Conservation (phyloP, 2,329 filamentous ascomycete species). For the Juglanconis oblonga region DNA sequence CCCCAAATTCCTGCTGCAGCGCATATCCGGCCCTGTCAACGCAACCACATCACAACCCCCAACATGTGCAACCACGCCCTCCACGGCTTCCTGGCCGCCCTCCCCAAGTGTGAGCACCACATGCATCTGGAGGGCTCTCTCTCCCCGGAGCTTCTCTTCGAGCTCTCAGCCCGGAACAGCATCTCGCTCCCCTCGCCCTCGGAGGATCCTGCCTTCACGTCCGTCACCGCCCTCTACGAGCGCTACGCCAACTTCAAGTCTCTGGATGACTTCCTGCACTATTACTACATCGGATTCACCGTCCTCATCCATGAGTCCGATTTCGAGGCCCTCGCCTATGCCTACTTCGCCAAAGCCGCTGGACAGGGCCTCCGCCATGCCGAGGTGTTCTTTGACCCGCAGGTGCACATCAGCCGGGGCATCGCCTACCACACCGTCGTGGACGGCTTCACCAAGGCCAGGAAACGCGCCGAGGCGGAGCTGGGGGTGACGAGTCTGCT, state of each 20-base stretch:
- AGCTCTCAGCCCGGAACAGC: constrained; percentile 63
- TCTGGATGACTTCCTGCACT: constrained; percentile 74
- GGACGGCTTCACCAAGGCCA: constrained; percentile 59
- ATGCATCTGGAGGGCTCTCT: constrained; percentile 77
- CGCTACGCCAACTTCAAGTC: constrained; percentile 68
- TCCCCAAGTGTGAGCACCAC: constrained; percentile 82
- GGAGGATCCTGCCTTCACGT: constrained; percentile 61
- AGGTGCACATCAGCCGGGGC: constrained; percentile 66
- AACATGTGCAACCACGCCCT: constrained; percentile 54
- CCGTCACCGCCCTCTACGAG: constrained; percentile 53
- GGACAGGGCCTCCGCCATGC: constrained; percentile 67
- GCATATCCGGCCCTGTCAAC: too few species aligned
- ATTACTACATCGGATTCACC: constrained; percentile 75
- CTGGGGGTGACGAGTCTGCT: constrained; percentile 64
- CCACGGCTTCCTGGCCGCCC: constrained; percentile 58
- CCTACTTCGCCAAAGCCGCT: constrained; percentile 65
- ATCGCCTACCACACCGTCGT: constrained; percentile 63
- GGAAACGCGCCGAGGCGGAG: constrained; percentile 56
- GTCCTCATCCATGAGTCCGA: constrained; percentile 64
- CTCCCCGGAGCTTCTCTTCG: constrained; percentile 66
- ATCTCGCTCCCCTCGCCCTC: constrained; percentile 53
- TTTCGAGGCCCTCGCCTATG: constrained; percentile 69
- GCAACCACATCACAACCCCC: neutral
- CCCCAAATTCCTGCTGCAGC: too few species aligned
- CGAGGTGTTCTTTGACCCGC: constrained; percentile 79